These are phyloP conservation scores for Pholiota conissans DNA, from an alignment of 768 basidiomycete species.

Conservation along the genomic window DNA sequence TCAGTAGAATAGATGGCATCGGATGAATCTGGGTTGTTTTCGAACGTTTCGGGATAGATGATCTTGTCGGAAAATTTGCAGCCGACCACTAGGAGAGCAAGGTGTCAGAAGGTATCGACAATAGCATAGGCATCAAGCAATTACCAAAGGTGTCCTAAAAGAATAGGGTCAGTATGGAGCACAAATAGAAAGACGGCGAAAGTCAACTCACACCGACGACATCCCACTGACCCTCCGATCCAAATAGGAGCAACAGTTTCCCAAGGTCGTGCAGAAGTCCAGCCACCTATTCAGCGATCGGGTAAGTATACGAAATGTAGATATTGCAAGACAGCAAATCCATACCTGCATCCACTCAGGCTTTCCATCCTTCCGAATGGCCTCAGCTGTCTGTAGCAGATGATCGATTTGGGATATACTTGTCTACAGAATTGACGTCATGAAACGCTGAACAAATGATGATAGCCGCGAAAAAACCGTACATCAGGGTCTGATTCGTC, in stretches of 20 bases:
- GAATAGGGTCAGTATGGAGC: constrained; percentile 13
- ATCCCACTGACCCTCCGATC: constrained; percentile 91
- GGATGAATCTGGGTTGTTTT: constrained; percentile 64
- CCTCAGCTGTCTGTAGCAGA: constrained; percentile 89
- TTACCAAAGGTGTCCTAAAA: constrained; percentile 44
- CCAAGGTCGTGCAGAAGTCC: constrained; percentile 90
- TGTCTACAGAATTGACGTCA: constrained; percentile 48
- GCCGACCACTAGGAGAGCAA: constrained; percentile 60
- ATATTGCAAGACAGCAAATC: background rate
- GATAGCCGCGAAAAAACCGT: constrained; percentile 17
- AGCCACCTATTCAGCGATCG: constrained; percentile 45
- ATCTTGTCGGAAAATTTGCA: constrained; percentile 84
- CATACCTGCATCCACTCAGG: constrained; percentile 90
- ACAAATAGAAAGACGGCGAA: background rate
- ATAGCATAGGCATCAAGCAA: constrained; percentile 5
- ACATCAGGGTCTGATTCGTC: constrained; percentile 94
- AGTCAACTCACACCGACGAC: constrained; percentile 74
- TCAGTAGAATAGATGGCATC: constrained; percentile 71
- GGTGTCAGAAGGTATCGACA: constrained; percentile 2
- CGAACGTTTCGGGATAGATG: constrained; percentile 79
- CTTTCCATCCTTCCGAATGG: constrained; percentile 81
- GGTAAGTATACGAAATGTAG: background rate
- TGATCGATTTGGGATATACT: constrained; percentile 86
- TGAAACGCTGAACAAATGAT: constrained; percentile 13
- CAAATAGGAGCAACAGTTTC: constrained; percentile 83